phyloP scores from a whole-genome alignment of 139 green algal species.

The Chlorella sp. region DNA sequence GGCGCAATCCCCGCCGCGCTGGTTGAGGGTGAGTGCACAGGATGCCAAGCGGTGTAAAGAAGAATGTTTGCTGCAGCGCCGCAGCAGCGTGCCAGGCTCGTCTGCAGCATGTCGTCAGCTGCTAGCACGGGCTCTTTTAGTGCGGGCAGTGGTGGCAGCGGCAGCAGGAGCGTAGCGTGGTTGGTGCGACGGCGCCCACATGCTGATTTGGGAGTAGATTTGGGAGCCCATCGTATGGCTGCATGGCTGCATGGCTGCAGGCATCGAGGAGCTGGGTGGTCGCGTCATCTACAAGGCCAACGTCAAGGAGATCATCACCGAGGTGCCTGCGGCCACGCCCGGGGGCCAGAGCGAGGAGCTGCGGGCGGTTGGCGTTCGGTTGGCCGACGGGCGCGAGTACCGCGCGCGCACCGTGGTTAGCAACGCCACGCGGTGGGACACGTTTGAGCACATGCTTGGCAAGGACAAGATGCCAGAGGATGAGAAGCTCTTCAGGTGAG shows the following conservation, averaged over 20 bases:
- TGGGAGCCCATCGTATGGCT: neutral
- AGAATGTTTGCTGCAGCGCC: neutral
- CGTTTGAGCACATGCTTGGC: slow-evolving; percentile 81
- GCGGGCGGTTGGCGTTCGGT: slow-evolving; percentile 59
- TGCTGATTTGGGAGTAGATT: neutral
- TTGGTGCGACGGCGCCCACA: too few species aligned
- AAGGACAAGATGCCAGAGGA: slow-evolving; percentile 63
- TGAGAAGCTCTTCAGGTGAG: slow-evolving; percentile 57
- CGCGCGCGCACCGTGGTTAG: slow-evolving; percentile 71
- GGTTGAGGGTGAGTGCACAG: slow-evolving; percentile 41
- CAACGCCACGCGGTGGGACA: slow-evolving; percentile 98
- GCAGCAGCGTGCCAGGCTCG: neutral
- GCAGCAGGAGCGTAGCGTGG: neutral
- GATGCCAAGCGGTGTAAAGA: neutral
- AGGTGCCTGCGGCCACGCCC: slow-evolving; percentile 23
- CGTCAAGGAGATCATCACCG: slow-evolving; percentile 76
- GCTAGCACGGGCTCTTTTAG: neutral
- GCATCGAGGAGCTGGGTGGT: neutral
- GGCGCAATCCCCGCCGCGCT: slow-evolving; percentile 77
- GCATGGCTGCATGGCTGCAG: too few species aligned
- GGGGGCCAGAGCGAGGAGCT: slow-evolving; percentile 21
- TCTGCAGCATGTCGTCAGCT: neutral
- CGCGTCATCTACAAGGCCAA: slow-evolving; percentile 68
- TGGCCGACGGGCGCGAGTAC: slow-evolving; percentile 72
- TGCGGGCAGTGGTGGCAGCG: neutral